A percentile compares a stretch with the other conserved stretches of the same genome.
phyloP scores from a whole-genome alignment of 352 stramenopile genomes.

The Pythium plurisporium region DNA sequence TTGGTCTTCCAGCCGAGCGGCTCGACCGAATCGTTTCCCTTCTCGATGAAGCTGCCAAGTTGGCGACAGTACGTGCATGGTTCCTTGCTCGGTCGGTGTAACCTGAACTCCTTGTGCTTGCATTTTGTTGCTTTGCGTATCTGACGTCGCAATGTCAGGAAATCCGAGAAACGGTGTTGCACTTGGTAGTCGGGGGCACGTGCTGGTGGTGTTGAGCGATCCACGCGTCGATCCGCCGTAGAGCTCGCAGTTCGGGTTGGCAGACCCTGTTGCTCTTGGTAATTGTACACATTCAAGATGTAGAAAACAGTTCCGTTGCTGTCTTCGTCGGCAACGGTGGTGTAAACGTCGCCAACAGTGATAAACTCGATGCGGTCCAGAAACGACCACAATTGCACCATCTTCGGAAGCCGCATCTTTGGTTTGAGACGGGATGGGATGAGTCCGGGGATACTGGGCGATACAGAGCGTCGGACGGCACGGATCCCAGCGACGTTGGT shows the following conservation, averaged over 20 bases:
- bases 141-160: conserved; percentile 38
- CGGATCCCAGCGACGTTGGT: no score
- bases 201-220: conserved; percentile 1
- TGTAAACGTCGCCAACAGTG: conserved; percentile 41
- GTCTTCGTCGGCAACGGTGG: conserved; percentile 37
- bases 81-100: conserved; percentile 2
- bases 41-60: conserved; percentile 30
- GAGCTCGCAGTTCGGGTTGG: conserved; percentile 23
- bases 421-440: conserved; percentile 36
- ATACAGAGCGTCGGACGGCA: no score
- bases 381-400: conserved; percentile 47
- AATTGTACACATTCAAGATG: conserved; percentile 53
- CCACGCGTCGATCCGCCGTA: neutral
- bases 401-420: conserved; percentile 41
- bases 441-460: conserved; percentile 27
- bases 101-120: conserved; percentile 27
- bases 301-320: conserved; percentile 32
- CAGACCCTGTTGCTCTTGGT: conserved; percentile 25
- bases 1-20: conserved; percentile 11
- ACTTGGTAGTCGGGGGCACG: conserved; percentile 49
- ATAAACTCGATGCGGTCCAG: conserved; percentile 57
- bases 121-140: conserved; percentile 32
- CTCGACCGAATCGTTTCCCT: neutral
- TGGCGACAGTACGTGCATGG: conserved; percentile 23
- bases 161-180: conserved; percentile 64